phyloP scores from a whole-genome alignment of 2,329 filamentous ascomycete genomes.

The Trichoderma semiorbis region DNA sequence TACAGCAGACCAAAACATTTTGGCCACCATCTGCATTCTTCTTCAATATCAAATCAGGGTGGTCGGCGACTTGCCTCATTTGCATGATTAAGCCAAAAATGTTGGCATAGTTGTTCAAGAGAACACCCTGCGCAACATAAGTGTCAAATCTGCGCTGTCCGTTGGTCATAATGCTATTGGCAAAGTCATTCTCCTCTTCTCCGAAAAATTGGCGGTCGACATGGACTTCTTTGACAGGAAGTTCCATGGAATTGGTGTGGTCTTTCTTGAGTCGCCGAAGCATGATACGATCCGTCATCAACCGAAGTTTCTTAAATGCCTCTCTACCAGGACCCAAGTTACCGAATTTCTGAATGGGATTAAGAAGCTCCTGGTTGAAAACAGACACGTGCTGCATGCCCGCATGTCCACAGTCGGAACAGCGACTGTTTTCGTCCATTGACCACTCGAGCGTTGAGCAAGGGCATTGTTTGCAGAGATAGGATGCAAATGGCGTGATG shows the following conservation, averaged over 20 bases:
- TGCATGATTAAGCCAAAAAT: constrained; percentile 99
- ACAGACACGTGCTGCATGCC: constrained; percentile 51
- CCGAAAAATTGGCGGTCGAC: constrained; percentile 96
- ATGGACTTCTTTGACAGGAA: constrained; percentile 90
- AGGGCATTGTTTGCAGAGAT: constrained; percentile 83
- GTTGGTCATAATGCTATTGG: constrained; percentile 91
- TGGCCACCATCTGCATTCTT: constrained; percentile 83
- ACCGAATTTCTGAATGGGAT: constrained; percentile 67
- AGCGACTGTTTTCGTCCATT: constrained; percentile 68
- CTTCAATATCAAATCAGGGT: constrained; percentile 89
- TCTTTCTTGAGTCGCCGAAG: constrained; percentile 91
- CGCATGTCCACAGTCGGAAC: constrained; percentile 56
- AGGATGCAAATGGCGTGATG: constrained; percentile 83
- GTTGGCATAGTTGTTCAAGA: constrained; percentile 97
- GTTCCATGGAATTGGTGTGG: constrained; percentile 89
- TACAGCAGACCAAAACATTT: constrained; percentile 86
- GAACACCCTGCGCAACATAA: constrained; percentile 88
- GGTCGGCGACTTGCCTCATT: constrained; percentile 96
- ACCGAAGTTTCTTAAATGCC: constrained; percentile 76
- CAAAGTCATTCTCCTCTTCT: constrained; percentile 93
- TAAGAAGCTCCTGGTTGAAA: constrained; percentile 93
- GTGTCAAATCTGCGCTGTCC: constrained; percentile 88
- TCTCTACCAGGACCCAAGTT: constrained; percentile 59
- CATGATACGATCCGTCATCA: constrained; percentile 94
- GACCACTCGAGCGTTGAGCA: constrained; percentile 84